Evolutionary conservation across 148 eudicot species (phyloP).

Genomic region (Vaccinium vitisidaea): DNA sequence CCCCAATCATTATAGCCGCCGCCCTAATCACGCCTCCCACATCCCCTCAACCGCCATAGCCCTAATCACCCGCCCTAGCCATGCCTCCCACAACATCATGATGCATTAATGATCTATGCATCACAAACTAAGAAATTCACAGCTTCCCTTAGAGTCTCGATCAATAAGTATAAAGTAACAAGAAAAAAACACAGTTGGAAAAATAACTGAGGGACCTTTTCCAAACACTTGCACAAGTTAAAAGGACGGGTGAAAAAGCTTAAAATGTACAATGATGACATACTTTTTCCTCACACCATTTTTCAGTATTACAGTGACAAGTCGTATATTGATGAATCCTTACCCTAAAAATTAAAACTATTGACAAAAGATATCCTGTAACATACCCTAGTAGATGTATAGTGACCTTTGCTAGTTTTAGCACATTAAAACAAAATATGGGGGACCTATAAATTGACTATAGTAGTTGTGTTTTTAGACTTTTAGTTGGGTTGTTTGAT

Average conservation of each 20-base stretch:
- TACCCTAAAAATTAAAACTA: not conserved
- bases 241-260: not conserved
- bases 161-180: not conserved
- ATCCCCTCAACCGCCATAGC: too few relatives aligned
- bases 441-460: conserved; percentile 14
- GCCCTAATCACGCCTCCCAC: too few relatives aligned
- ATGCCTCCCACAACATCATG: not conserved
- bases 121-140: not conserved
- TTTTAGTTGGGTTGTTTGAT: conserved; percentile 13
- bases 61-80: not conserved
- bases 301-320: conserved; percentile 12
- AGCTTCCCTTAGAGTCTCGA: not conserved
- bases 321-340: not conserved
- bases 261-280: conserved; percentile 13
- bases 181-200: not conserved
- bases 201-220: not conserved
- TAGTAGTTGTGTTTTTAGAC: not conserved
- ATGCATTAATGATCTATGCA: not conserved
- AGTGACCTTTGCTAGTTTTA: conserved; percentile 14
- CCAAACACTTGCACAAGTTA: not conserved
- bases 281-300: conserved; percentile 6
- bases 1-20: too few relatives aligned
- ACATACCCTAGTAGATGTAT: not conserved
- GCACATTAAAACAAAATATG: not conserved
- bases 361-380: conserved; percentile 3